Evolutionary conservation across 1,284 basidiomycete genomes (phyloP).

Genomic region (Melampsora larici-populina): DNA sequence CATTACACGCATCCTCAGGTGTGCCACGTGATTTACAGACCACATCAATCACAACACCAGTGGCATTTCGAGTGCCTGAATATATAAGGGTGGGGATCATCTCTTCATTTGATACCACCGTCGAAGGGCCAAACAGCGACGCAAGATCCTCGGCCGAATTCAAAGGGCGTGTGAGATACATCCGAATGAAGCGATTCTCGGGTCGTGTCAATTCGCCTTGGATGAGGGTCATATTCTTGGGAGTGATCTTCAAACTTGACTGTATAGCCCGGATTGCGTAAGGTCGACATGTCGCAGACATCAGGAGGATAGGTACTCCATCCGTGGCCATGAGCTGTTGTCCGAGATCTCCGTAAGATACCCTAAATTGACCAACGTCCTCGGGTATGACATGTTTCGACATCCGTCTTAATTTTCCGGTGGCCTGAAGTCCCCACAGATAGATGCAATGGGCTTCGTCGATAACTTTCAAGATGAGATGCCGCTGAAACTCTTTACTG

Average conservation of each 20-base stretch:
- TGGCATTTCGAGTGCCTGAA: neutral
- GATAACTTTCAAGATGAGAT: no score
- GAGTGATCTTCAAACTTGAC: neutral
- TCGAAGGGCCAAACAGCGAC: neutral
- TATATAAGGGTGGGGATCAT: constrained; percentile 5
- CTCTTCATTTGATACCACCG: no score
- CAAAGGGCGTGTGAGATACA: neutral
- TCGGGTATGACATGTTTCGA: no score
- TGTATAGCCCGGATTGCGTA: neutral
- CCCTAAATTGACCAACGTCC: no score
- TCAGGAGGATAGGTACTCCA: no score
- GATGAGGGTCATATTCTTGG: neutral
- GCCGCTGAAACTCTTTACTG: no score
- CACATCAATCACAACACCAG: neutral
- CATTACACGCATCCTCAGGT: neutral
- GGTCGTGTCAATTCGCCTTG: constrained; percentile 3
- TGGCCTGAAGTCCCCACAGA: no score
- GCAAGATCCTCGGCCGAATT: neutral
- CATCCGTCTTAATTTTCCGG: no score
- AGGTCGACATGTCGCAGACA: constrained; percentile 10
- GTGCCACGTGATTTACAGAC: neutral
- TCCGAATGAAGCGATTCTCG: neutral
- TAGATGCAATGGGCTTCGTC: no score
- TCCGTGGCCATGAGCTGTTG: no score
- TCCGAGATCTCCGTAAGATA: no score